Conservation (phyloP, 2,329 filamentous ascomycete species). For the Cladophialophora carrionii region DNA sequence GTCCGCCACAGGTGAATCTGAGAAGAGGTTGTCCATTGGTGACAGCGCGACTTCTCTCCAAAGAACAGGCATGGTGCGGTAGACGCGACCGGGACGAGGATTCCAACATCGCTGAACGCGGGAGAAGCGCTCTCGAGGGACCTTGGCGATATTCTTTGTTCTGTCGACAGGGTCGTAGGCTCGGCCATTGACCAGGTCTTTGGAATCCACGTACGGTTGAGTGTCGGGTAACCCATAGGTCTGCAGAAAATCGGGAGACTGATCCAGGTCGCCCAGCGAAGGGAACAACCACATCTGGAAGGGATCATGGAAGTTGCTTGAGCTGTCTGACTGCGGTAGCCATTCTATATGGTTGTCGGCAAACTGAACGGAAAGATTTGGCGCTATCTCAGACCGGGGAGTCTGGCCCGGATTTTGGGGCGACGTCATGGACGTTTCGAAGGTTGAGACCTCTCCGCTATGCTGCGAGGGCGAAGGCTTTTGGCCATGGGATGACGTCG, state of each 20-base stretch:
- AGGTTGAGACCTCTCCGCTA: constrained; percentile 30
- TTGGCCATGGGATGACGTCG: constrained; percentile 18
- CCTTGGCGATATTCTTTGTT: constrained; percentile 37
- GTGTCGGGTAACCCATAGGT: constrained; percentile 27
- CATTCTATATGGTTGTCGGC: constrained; percentile 27
- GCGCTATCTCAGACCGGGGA: constrained; percentile 28
- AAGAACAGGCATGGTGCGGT: constrained; percentile 48
- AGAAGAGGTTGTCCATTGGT: constrained; percentile 48
- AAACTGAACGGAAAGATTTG: constrained; percentile 24
- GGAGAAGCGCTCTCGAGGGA: constrained; percentile 49
- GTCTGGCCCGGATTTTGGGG: constrained; percentile 31
- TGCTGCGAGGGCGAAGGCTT: constrained; percentile 29
- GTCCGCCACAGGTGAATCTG: constrained; percentile 33
- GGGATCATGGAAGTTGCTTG: constrained; percentile 33
- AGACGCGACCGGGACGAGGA: constrained; percentile 44
- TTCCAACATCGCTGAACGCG: constrained; percentile 51
- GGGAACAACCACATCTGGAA: constrained; percentile 37
- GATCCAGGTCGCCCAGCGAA: constrained; percentile 33
- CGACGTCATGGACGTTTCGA: constrained; percentile 27
- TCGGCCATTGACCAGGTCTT: constrained; percentile 23
- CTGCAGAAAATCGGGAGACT: constrained; percentile 33
- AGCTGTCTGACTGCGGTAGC: constrained; percentile 29
- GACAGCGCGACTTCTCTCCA: constrained; percentile 48
- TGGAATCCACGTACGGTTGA: constrained; percentile 20
- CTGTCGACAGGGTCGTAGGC: constrained; percentile 20